phyloP scores from a whole-genome alignment of 2,329 filamentous ascomycete species.

The Trichoderma lentiforme region DNA sequence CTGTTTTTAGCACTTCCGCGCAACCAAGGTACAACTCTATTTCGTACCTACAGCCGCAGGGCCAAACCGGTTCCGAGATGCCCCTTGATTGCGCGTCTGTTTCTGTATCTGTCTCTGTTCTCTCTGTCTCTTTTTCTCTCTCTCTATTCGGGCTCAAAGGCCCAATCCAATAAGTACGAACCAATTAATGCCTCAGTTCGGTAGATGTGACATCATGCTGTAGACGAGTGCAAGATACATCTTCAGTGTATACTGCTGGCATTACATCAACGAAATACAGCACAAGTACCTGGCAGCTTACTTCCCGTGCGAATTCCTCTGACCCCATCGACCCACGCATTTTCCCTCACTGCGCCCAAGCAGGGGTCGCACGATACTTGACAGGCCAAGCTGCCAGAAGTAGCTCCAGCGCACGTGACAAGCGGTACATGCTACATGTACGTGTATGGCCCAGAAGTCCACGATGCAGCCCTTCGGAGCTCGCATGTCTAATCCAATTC shows the following conservation, averaged over 20 bases:
- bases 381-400: not conserved
- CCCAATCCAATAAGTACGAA: not conserved
- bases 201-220: not conserved
- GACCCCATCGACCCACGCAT: not conserved
- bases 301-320: not conserved
- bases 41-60: not conserved
- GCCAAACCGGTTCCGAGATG: not conserved
- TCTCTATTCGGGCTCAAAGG: not conserved
- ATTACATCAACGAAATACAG: not conserved
- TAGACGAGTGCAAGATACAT: not conserved
- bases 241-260: not conserved
- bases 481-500: not conserved
- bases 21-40: not conserved
- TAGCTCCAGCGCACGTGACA: constrained; percentile 2
- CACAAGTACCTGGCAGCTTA: not conserved
- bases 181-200: not conserved
- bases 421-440: not conserved
- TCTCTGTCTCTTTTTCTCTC: not conserved
- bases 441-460: not conserved
- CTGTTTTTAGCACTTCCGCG: not conserved
- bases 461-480: constrained; percentile 3
- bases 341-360: not conserved
- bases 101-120: not conserved
- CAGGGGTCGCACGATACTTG: not conserved
- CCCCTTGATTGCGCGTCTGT: not conserved